Evolutionary conservation across 179 eudicot genomes (phyloP).

Genomic region (Carnegiea gigantea): DNA sequence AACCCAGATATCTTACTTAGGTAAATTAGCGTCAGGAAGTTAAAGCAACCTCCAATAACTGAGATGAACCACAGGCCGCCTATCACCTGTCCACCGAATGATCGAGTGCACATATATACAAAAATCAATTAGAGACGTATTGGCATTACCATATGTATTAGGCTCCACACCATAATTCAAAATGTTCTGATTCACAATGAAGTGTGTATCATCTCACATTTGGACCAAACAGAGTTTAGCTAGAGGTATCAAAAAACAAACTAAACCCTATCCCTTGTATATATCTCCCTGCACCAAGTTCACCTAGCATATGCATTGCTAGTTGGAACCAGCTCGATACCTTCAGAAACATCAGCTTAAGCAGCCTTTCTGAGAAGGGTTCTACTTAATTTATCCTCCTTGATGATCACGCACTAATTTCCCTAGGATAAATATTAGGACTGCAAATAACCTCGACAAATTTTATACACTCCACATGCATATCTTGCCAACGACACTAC

Average conservation of each 20-base stretch:
- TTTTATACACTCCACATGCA: no score
- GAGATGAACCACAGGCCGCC: constrained; percentile 63
- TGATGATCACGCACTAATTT: no score
- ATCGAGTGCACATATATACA: not conserved
- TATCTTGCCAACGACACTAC: not conserved
- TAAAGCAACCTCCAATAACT: constrained; percentile 59
- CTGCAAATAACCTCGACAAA: no score
- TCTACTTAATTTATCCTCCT: no score
- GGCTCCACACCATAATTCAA: not conserved
- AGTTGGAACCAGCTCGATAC: no score
- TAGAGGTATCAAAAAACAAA: no score
- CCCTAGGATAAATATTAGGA: no score
- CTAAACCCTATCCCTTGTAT: no score
- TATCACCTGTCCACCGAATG: constrained; percentile 42
- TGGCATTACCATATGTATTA: not conserved
- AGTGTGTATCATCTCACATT: not conserved
- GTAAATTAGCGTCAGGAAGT: constrained; percentile 68
- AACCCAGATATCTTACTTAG: constrained; percentile 41
- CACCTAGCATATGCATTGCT: no score
- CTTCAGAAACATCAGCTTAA: no score
- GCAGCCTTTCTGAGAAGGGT: no score
- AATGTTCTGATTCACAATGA: not conserved
- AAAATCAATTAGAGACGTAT: not conserved
- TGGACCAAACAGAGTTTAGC: not conserved
- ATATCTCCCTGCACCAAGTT: no score